Percentiles rank a stretch among this genome's conserved stretches.
Conservation (phyloP, 129 eudicot genomes). For the Apium graveolens region DNA sequence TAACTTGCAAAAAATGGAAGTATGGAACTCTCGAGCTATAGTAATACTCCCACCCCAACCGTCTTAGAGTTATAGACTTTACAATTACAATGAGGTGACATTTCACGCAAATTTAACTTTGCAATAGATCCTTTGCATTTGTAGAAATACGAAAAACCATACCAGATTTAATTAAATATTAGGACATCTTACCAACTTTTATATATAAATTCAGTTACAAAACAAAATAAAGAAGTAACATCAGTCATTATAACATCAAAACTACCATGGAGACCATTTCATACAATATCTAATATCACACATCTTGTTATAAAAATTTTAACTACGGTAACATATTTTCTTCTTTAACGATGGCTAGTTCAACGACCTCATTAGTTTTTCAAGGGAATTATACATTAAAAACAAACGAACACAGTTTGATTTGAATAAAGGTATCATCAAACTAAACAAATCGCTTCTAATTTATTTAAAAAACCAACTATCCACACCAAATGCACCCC, state of each 20-base stretch:
- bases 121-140: not conserved
- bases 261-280: not conserved
- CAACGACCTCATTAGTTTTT: not conserved
- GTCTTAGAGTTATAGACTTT: not conserved
- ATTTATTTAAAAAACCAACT: not conserved
- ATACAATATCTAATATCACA: not conserved
- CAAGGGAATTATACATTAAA: not conserved
- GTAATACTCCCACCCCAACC: not conserved
- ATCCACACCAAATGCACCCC: not conserved
- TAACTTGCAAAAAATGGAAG: not conserved
- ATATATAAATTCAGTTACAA: not conserved
- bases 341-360: not conserved
- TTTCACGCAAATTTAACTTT: not conserved
- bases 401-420: not conserved
- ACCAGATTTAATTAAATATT: not conserved
- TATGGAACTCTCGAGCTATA: not conserved
- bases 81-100: not conserved
- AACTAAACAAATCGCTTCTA: not conserved
- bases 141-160: not conserved
- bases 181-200: not conserved
- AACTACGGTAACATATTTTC: not conserved
- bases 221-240: not conserved
- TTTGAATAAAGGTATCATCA: not conserved
- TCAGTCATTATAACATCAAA: not conserved
- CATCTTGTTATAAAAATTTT: not conserved